phyloP scores from a whole-genome alignment of 495 filamentous ascomycete genomes.

The Entonaema liquescens region DNA sequence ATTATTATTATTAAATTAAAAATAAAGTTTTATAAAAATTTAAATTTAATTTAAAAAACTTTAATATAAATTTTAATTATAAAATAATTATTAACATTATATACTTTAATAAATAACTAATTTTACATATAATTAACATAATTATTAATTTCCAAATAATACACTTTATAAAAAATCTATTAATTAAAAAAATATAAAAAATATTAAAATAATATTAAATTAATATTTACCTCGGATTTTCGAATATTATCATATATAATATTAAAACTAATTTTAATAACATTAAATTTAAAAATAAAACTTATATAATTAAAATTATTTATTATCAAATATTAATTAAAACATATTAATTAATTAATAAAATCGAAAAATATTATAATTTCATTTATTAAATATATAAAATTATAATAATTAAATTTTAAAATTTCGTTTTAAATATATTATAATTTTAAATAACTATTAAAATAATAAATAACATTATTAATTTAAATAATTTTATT shows the following conservation, averaged over 20 bases:
- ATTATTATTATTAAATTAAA: neutral
- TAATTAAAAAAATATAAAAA: no score
- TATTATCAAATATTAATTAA: neutral
- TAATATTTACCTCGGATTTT: neutral
- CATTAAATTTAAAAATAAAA: neutral
- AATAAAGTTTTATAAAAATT: neutral
- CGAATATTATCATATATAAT: neutral
- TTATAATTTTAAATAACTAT: no score
- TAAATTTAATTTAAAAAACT: neutral
- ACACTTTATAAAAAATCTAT: no score
- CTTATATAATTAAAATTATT: neutral
- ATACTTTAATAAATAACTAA: neutral
- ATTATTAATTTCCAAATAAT: no score
- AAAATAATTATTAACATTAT: neutral
- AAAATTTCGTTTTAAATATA: no score
- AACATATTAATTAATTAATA: no score
- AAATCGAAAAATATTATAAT: neutral
- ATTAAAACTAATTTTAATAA: neutral
- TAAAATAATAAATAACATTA: no score
- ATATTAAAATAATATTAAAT: neutral
- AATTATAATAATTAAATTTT: neutral
- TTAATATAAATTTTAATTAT: neutral
- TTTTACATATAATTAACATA: no score
- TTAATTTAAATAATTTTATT: no score
- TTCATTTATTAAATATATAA: neutral